Evolutionary conservation across 2,329 filamentous ascomycete species (phyloP).

Genomic region (Macroventuria anomochaeta): DNA sequence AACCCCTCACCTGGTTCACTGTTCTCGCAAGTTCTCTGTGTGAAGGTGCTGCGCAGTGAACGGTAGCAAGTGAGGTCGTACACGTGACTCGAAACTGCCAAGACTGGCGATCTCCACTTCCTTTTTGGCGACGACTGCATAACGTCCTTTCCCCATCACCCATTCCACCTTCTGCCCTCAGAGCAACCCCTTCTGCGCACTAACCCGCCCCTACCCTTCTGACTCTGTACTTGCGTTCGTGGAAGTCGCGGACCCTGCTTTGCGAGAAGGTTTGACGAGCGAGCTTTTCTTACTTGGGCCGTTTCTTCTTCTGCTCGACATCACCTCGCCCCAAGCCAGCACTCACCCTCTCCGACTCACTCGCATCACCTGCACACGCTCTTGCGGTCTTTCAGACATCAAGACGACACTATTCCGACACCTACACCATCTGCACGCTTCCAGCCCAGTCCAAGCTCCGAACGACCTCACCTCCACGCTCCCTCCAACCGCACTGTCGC

Average conservation of each 20-base stretch:
- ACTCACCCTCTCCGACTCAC: constrained; percentile 37
- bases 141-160: constrained; percentile 27
- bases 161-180: constrained; percentile 28
- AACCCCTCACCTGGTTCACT: not conserved
- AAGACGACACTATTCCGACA: constrained; percentile 38
- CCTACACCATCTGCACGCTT: constrained; percentile 43
- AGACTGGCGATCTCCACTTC: constrained; percentile 26
- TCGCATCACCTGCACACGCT: constrained; percentile 42
- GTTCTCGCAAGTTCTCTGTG: not conserved
- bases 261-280: constrained; percentile 48
- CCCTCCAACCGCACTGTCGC: constrained; percentile 38
- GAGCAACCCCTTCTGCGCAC: constrained; percentile 14
- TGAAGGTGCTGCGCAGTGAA: not conserved
- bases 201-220: constrained; percentile 23
- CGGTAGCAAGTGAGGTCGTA: constrained; percentile 2
- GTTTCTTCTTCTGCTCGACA: constrained; percentile 42
- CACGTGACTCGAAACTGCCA: constrained; percentile 34
- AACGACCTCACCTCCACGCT: constrained; percentile 44
- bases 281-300: constrained; percentile 49
- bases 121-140: constrained; percentile 29
- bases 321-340: constrained; percentile 33
- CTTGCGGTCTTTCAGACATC: constrained; percentile 36
- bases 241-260: constrained; percentile 33
- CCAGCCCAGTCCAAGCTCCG: constrained; percentile 42
- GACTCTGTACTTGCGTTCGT: constrained; percentile 24